Percentiles rank a stretch among this genome's conserved stretches.
These are phyloP conservation scores for Coffea humblotiana DNA, from an alignment of 305 asterid species.

Conservation along the genomic window DNA sequence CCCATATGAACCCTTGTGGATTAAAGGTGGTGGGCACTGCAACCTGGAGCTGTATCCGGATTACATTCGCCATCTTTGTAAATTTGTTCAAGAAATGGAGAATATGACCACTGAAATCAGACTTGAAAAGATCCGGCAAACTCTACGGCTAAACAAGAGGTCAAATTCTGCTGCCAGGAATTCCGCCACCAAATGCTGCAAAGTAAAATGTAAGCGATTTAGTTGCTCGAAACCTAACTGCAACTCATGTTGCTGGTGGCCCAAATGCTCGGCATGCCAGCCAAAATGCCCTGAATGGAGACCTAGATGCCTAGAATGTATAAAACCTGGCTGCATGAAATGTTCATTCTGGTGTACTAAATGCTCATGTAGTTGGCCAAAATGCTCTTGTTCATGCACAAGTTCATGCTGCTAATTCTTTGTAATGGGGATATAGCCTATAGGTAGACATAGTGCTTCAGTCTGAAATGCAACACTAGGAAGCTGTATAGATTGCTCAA, in stretches of 20 bases:
- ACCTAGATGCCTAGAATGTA: slow-evolving; percentile 31
- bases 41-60: slow-evolving; percentile 97
- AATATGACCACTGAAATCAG: slow-evolving; percentile 61
- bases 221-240: slow-evolving; percentile 39
- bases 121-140: slow-evolving; percentile 64
- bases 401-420: slow-evolving; percentile 39
- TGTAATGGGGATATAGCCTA: slow-evolving; percentile 46
- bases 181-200: slow-evolving; percentile 47
- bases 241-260: slow-evolving; percentile 49
- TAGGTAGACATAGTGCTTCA: slow-evolving; percentile 30
- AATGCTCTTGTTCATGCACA: slow-evolving; percentile 57
- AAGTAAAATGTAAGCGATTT: slow-evolving; percentile 36
- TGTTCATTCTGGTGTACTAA: slow-evolving; percentile 50
- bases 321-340: slow-evolving; percentile 42
- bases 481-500: slow-evolving; percentile 56
- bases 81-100: slow-evolving; percentile 88
- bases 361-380: slow-evolving; percentile 54
- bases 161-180: slow-evolving; percentile 26
- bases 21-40: slow-evolving; percentile 99
- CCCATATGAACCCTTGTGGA: slow-evolving; percentile 95
- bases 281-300: slow-evolving; percentile 33
- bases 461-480: slow-evolving; percentile 26
- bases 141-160: slow-evolving; percentile 36
- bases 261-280: slow-evolving; percentile 44
- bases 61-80: slow-evolving; percentile 80